A percentile compares a stretch with the other conserved stretches of the same genome.
Conservation (phyloP, 805 yeast species). For the Cyberlindnera mrakii region DNA sequence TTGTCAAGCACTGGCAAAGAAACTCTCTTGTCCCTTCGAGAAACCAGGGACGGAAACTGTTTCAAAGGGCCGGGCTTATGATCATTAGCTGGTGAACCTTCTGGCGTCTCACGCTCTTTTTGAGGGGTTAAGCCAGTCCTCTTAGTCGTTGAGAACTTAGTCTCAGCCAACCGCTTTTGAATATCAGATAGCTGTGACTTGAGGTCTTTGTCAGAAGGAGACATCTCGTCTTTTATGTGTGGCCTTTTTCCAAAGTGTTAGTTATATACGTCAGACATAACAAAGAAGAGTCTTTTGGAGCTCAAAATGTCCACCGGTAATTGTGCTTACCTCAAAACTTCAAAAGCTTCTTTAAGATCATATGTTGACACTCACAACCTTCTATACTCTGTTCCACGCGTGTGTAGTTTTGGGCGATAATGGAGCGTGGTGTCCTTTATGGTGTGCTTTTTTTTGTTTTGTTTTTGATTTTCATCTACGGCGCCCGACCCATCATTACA, state of each 20-base stretch:
- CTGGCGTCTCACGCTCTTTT: conserved; percentile 7
- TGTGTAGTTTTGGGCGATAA: conserved; percentile 1
- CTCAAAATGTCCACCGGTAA: no score
- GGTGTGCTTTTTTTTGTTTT: background rate
- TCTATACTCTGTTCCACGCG: conserved; percentile 1
- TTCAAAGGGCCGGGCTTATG: conserved; percentile 9
- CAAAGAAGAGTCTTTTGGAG: no score
- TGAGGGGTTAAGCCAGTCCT: conserved; percentile 7
- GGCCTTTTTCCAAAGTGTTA: no score
- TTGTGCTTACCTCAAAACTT: background rate
- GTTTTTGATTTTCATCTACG: conserved; percentile 7
- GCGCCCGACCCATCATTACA: background rate
- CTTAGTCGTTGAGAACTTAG: conserved; percentile 22
- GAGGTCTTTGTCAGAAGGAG: conserved; percentile 27
- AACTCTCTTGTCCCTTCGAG: conserved; percentile 22
- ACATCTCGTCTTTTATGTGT: conserved; percentile 2
- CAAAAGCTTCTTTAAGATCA: no score
- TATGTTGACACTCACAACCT: no score
- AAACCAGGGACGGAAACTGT: conserved; percentile 13
- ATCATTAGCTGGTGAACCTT: conserved; percentile 2
- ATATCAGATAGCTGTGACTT: conserved; percentile 38
- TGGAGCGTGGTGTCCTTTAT: background rate
- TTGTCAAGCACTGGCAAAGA: conserved; percentile 22
- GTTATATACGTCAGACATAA: no score
- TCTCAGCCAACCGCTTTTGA: conserved; percentile 32